Evolutionary conservation across 192 early-diverging fungal genomes (phyloP).

Genomic region (Neocallimastix lanati): DNA sequence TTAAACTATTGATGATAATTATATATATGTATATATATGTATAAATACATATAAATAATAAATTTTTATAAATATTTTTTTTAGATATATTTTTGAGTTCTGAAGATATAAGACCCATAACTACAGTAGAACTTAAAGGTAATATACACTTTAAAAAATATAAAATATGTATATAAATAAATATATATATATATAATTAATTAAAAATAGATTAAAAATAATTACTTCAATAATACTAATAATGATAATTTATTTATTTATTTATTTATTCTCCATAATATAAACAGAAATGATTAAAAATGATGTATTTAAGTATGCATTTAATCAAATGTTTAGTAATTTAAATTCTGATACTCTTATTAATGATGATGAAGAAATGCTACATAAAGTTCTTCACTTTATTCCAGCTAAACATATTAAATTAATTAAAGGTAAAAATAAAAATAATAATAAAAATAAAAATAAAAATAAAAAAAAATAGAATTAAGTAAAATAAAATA

Average conservation of each 20-base stretch:
- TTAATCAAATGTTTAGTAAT: not conserved
- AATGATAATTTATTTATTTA: too few species aligned
- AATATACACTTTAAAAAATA: too few species aligned
- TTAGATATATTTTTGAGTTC: not conserved
- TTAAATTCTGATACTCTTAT: conserved; percentile 7
- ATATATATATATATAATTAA: too few species aligned
- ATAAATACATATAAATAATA: not conserved
- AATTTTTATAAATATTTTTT: too few species aligned
- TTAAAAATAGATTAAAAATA: not conserved
- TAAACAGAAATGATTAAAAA: conserved; percentile 6
- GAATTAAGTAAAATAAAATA: too few species aligned
- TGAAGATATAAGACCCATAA: not conserved
- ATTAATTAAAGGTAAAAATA: conserved; percentile 24
- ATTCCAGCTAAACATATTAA: conserved; percentile 35
- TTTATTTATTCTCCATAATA: too few species aligned
- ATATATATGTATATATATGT: too few species aligned
- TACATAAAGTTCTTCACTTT: conserved; percentile 27
- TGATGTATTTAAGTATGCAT: not conserved
- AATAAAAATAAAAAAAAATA: too few species aligned
- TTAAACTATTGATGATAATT: too few species aligned
- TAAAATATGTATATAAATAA: too few species aligned
- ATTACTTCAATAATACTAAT: conserved; percentile 3
- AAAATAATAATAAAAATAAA: not conserved
- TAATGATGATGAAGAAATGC: not conserved
- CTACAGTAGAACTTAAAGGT: not conserved